A percentile compares a stretch with the other conserved stretches of the same genome.
phyloP scores from a whole-genome alignment of 805 yeast genomes.

The Cyberlindnera maclurae region DNA sequence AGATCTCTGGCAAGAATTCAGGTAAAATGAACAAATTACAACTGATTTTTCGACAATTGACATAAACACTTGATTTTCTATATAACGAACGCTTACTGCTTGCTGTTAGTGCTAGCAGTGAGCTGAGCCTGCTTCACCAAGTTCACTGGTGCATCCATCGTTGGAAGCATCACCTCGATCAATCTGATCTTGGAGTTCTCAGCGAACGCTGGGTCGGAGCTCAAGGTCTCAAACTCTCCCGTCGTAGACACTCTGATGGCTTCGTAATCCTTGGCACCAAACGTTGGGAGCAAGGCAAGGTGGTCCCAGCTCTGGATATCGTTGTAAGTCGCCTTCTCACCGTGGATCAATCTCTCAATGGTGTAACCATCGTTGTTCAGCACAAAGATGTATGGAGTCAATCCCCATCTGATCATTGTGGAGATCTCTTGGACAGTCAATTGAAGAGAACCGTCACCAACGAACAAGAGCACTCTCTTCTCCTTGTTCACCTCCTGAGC shows the following conservation, averaged over 20 bases:
- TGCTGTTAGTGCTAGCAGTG: slow-evolving; percentile 29
- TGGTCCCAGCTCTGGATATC: slow-evolving; percentile 67
- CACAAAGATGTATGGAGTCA: slow-evolving; percentile 61
- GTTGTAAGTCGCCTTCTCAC: slow-evolving; percentile 57
- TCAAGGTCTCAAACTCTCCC: slow-evolving; percentile 51
- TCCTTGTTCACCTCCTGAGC: slow-evolving; percentile 54
- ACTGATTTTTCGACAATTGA: too few relatives aligned
- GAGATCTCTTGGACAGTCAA: slow-evolving; percentile 69
- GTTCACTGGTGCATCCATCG: slow-evolving; percentile 62
- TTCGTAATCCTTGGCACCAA: slow-evolving; percentile 46
- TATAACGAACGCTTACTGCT: too few relatives aligned
- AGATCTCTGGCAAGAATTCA: too few relatives aligned
- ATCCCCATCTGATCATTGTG: slow-evolving; percentile 59
- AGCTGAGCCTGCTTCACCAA: slow-evolving; percentile 63
- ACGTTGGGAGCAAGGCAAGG: slow-evolving; percentile 43
- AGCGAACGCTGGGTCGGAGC: slow-evolving; percentile 40
- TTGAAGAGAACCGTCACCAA: slow-evolving; percentile 74
- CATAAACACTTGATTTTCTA: too few relatives aligned
- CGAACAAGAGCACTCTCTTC: slow-evolving; percentile 58
- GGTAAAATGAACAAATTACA: too few relatives aligned
- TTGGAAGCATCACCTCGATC: slow-evolving; percentile 61
- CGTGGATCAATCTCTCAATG: slow-evolving; percentile 69
- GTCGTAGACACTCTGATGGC: slow-evolving; percentile 44
- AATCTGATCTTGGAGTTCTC: slow-evolving; percentile 54
- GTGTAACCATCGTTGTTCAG: slow-evolving; percentile 72